Percentiles rank a stretch among this genome's conserved stretches.
Evolutionary conservation across 148 eudicot species (phyloP).

Genomic region (Cornus kousa): DNA sequence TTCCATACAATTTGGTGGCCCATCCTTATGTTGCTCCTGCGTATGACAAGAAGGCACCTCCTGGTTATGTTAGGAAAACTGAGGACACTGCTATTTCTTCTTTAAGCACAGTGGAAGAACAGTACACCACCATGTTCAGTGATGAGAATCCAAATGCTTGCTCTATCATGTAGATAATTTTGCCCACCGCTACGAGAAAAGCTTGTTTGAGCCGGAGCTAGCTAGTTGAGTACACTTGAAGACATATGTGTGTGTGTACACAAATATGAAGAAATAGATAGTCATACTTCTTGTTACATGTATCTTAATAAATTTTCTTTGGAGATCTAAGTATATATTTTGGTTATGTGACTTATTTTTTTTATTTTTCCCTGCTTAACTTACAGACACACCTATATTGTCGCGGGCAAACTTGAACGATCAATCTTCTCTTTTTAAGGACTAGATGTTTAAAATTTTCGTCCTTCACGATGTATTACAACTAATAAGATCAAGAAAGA

Average conservation of each 20-base stretch:
- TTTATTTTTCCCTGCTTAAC: too few species aligned
- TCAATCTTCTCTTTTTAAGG: too few species aligned
- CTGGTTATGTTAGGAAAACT: constrained; percentile 53
- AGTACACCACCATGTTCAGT: constrained; percentile 65
- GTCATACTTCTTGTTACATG: too few species aligned
- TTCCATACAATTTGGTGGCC: constrained; percentile 57
- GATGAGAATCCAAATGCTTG: constrained; percentile 75
- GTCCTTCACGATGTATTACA: too few species aligned
- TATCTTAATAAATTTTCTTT: too few species aligned
- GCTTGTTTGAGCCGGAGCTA: background rate
- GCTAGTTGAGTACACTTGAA: background rate
- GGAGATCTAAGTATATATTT: too few species aligned
- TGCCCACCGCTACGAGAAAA: background rate
- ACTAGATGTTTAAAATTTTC: too few species aligned
- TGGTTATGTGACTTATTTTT: too few species aligned
- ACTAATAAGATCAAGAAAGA: too few species aligned
- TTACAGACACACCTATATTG: too few species aligned
- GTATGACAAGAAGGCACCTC: constrained; percentile 83
- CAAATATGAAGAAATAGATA: background rate
- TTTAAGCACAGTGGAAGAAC: constrained; percentile 57
- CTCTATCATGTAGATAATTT: constrained; percentile 46
- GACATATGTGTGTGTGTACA: too few species aligned
- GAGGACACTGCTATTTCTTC: constrained; percentile 36
- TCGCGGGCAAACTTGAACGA: too few species aligned
- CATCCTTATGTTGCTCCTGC: constrained; percentile 65